Evolutionary conservation across 805 yeast genomes (phyloP), one percentile per base, ranked within the genome.

Genomic region (Vanderwaltozyma verrucispora): DNA sequence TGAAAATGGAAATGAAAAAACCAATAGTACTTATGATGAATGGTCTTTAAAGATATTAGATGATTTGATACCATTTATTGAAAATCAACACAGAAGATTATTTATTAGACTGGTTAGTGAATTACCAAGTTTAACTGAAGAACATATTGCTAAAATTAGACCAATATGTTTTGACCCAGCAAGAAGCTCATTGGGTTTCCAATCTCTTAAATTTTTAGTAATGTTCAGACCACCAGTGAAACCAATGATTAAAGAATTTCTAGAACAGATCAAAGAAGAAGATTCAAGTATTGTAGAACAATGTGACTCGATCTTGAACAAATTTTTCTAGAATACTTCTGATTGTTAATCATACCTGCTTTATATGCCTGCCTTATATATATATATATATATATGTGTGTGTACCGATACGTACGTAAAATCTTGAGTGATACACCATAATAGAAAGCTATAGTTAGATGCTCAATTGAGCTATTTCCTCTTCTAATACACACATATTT

Each of bases 221-320:
- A 82, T 86, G 89, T 83, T 84, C 58, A 72, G 95, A 50, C 95
- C 96, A 1, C 96, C 97, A 0, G 85, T 75, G 21, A 74, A 78
- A 42, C 44, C 47, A 5, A 39, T 45, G 31, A 52, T 60, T 23
- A 44, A 65, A 56, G 27, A 49, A 20, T 41, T 67, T 14, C 42
- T 60, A 28, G 45, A 48, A 16, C 35, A 41, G 18, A 42, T 56
- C 30, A 45, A 46, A 30, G 33, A 39, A 13, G 54, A 52, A 32
- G 62, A 59, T 35, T 39, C 48, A 1, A 42, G 50, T 3, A 37
- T 51, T 8, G 39, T 41, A 30, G 53, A 49, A 12, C 59, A 55
- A 32, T 50, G 59, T 33, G 45, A 56, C 11, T 35, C 51, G 5
- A 41, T 58, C 18, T 29, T 58, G 13, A 45, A 43, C n/a, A 58